Percentiles rank a stretch among this genome's conserved stretches.
Conservation (phyloP, 129 eudicot species). For the Dittrichia graveolens region DNA sequence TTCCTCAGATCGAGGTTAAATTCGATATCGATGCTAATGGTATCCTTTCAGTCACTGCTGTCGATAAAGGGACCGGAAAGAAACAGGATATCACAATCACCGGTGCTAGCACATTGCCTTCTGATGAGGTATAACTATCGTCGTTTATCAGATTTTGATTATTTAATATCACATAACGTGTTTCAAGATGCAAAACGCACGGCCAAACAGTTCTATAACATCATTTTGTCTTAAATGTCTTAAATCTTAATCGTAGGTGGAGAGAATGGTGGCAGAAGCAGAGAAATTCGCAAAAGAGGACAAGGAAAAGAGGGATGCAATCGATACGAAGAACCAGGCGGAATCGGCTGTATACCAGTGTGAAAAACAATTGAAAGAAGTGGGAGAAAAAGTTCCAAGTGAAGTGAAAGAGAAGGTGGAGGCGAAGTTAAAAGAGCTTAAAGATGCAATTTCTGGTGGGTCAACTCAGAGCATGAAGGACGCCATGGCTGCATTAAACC, state of each 20-base stretch:
- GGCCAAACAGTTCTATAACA: too few species aligned
- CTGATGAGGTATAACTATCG: constrained; percentile 63
- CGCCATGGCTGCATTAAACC: constrained; percentile 69
- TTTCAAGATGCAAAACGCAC: too few species aligned
- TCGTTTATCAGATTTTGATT: too few species aligned
- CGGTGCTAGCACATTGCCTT: constrained; percentile 88
- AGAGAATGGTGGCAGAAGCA: constrained; percentile 77
- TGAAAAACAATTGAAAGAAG: constrained; percentile 82
- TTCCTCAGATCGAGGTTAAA: constrained; percentile 87
- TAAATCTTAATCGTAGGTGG: constrained; percentile 50
- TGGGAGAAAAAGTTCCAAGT: constrained; percentile 75
- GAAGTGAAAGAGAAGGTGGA: constrained; percentile 74
- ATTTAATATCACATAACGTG: too few species aligned
- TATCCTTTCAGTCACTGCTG: constrained; percentile 75
- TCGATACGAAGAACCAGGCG: constrained; percentile 86
- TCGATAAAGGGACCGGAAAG: constrained; percentile 92
- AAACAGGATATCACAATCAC: constrained; percentile 84
- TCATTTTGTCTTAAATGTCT: not conserved
- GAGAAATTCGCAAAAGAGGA: constrained; percentile 85
- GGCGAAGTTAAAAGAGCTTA: constrained; percentile 56
- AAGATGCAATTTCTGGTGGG: constrained; percentile 53
- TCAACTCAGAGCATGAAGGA: constrained; percentile 67
- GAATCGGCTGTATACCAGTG: constrained; percentile 78
- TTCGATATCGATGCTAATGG: constrained; percentile 96
- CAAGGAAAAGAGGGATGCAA: constrained; percentile 85